phyloP scores from a whole-genome alignment of 306 rosid genomes.

The Prinsepia uniflora region DNA sequence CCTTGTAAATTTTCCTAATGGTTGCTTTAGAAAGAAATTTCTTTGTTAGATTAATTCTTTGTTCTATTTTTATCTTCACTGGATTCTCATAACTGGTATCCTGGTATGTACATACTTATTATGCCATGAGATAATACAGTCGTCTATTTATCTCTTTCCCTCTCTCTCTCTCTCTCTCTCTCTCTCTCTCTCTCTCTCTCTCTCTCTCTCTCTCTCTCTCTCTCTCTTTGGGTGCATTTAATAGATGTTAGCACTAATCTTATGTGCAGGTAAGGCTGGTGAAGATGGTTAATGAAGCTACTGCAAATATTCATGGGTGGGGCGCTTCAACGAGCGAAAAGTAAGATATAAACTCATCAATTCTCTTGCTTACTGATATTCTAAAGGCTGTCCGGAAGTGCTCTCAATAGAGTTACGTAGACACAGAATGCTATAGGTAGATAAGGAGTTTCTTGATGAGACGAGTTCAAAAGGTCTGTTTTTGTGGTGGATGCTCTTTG shows the following conservation, averaged over 20 bases:
- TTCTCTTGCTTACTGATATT: neutral
- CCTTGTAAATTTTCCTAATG: neutral
- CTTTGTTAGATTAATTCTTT: neutral
- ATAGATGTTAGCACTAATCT: slow-evolving; percentile 14
- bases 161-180: neutral
- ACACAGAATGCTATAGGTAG: slow-evolving; percentile 24
- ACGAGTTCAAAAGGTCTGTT: slow-evolving; percentile 23
- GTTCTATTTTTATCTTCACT: no score
- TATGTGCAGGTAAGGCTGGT: slow-evolving; percentile 64
- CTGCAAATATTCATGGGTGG: slow-evolving; percentile 69
- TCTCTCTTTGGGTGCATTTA: neutral
- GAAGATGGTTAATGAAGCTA: slow-evolving; percentile 78
- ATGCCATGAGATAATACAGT: neutral
- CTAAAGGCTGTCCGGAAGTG: slow-evolving; percentile 16
- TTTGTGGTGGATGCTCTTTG: slow-evolving; percentile 17
- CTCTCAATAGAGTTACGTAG: slow-evolving; percentile 21
- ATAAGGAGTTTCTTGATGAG: slow-evolving; percentile 11
- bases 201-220: neutral
- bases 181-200: neutral
- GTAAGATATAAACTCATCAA: slow-evolving; percentile 5
- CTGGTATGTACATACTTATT: neutral
- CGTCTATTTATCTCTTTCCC: no score
- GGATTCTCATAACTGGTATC: neutral
- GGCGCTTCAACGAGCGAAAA: slow-evolving; percentile 35
- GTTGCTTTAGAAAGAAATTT: neutral